Base-by-base conservation (phyloP, 371 early-diverging fungal species). In the Phascolomyces articulosus region DNA sequence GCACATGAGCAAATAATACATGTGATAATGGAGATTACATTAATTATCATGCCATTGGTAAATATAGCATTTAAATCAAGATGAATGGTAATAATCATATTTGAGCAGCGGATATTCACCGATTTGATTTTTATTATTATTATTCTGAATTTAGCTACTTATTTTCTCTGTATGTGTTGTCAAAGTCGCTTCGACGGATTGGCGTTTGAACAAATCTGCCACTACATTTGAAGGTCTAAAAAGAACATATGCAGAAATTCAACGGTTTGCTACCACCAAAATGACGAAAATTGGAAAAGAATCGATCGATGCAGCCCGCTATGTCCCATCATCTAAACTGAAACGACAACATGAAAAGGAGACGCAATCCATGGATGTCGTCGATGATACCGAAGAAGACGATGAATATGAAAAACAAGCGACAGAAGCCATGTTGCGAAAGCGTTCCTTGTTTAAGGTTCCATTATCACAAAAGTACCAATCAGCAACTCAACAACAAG, bases 231-330 rank as follows among this genome's bases (percentile, higher is more conserved):
- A 64, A 18, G 48, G 41, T 2, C 23, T 64, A 31, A 56, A 49
- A 38, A 44, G 53, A 23, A 56, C 58, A 47, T 64, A 64, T 15
- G 40, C 64, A 20, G 64, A 64, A 47, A 44, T 64, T 23, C 58
- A 58, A 28, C 41, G 41, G 6, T 64, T 49, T 51, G 44, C 58
- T 18, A 47, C 47, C 2, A 51, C 47, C 29, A 56, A 49, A 24
- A 16, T 58, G 40, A 26, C 64, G 20, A 57, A 40, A 23, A 47
- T 64, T 24, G 58, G 64, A 6, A 64, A 64, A 44, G 23, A 57
- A 49, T 58, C 57, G 11, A 40, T 56, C 16, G 64, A 64, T 16
- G 64, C 64, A 26, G 64, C 64, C 10, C 16, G 47, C 8, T 64
- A 58, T 28, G 41, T 29, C 0, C 64, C 64, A 38, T 20, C 40